Base-by-base conservation (phyloP, 176 grass and related monocot genomes). In the Avena eriantha region DNA sequence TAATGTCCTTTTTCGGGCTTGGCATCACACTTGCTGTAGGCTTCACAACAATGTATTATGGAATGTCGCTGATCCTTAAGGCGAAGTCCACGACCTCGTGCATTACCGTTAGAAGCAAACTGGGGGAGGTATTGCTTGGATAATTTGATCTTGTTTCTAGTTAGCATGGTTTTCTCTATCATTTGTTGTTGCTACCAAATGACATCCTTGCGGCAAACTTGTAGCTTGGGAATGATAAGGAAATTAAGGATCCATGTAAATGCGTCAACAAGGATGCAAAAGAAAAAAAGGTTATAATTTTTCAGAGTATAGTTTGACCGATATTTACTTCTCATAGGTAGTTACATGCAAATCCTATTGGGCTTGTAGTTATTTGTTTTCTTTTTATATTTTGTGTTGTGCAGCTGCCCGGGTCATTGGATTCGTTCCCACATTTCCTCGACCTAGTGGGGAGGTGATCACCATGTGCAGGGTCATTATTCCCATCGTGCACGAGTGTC, bases 241-340 rank as follows among this genome's bases (percentile, higher is more conserved):
- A 98, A 90, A 86, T 95, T 53, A 86, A 87, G 78, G 95, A 95
- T 83, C 87, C 93, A 70, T 95, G 93, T 90, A 95, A 89, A 80
- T 91, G 93, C 66, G 92, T 92, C 81, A 95, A 95, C 82, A 90
- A 93, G 78, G 91, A 95, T 34, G 93, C 95, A 39, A 93, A 98
- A 83, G 95, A 95, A 79, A 93, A 95, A 81, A 98, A 98, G 91
- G 95, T 98, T 1, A 29, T 11, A 14, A 8, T 79, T 90, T 61
- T 77, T 4, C 61, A 1, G 26, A 61, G 17, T 55, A 65, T 31
- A 78, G 13, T 53, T 63, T 10, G 1, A 54, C 9, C 35, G 26
- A 49, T 60, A 53, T 56, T 72, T 31, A 65, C 24, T 14, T 65
- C 24, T 65, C 24, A 11, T 65, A 15, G 12, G 11, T 15, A 65